Percentiles rank a stretch among this genome's conserved stretches.
Conservation (phyloP, 495 filamentous ascomycete species). For the Lineolata rhizophorae region DNA sequence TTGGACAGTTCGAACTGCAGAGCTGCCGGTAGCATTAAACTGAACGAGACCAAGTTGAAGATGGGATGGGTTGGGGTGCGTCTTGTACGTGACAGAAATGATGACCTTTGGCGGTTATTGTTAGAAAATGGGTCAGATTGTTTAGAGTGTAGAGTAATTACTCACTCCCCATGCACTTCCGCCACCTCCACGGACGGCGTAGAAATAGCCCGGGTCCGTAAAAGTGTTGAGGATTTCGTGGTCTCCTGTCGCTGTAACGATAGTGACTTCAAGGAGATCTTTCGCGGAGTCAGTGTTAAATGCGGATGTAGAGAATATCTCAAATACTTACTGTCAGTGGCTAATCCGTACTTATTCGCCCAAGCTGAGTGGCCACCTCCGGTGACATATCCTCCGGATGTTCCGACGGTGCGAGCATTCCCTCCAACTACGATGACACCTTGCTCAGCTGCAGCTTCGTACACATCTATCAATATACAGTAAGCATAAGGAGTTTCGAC, state of each 20-base stretch:
- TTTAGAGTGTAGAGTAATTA: neutral
- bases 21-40: conserved; percentile 1
- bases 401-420: conserved; percentile 14
- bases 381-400: conserved; percentile 16
- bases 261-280: conserved; percentile 4
- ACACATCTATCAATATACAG: conserved; percentile 9
- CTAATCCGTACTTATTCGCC: conserved; percentile 4
- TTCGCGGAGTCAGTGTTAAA: neutral
- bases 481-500: neutral
- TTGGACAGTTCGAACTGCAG: neutral
- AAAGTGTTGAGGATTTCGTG: conserved; percentile 2
- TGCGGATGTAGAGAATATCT: neutral
- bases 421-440: conserved; percentile 13
- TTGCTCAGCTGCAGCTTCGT: conserved; percentile 7
- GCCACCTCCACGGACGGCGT: conserved; percentile 4
- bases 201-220: conserved; percentile 4
- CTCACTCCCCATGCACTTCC: conserved; percentile 4
- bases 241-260: conserved; percentile 3
- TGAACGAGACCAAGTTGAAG: conserved; percentile 3
- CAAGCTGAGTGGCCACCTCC: conserved; percentile 16
- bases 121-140: too few species aligned
- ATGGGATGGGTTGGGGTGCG: conserved; percentile 3
- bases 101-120: too few species aligned
- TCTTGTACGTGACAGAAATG: conserved; percentile 5
- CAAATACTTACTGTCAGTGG: conserved; percentile 4